Evolutionary conservation across 306 rosid genomes (phyloP).

Genomic region (Bauhinia variegata): DNA sequence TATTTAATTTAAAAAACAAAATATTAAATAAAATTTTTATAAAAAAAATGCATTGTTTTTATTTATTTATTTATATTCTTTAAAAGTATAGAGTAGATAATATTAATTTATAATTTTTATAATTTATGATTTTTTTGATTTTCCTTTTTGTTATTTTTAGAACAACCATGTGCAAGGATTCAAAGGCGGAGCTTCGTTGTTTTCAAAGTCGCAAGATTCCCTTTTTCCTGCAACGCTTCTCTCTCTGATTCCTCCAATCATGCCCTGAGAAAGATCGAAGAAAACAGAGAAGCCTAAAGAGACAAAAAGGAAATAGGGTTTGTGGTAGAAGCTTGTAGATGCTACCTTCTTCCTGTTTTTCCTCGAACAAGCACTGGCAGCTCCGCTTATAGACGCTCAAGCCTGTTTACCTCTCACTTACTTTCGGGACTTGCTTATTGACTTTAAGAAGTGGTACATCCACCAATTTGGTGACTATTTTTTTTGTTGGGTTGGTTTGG

Average conservation of each 20-base stretch:
- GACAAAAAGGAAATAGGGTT: slow-evolving; percentile 46
- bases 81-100: background rate
- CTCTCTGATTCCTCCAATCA: background rate
- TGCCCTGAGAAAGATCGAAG: background rate
- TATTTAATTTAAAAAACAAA: too few relatives aligned
- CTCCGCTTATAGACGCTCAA: slow-evolving; percentile 66
- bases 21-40: too few relatives aligned
- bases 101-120: too few relatives aligned
- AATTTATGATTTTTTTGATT: too few relatives aligned
- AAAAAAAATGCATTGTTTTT: background rate
- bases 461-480: slow-evolving; percentile 62
- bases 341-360: slow-evolving; percentile 57
- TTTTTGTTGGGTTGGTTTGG: slow-evolving; percentile 72
- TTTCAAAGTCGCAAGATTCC: slow-evolving; percentile 37
- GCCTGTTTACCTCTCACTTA: slow-evolving; percentile 46
- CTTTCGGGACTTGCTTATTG: slow-evolving; percentile 52
- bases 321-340: slow-evolving; percentile 56
- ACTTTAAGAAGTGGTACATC: slow-evolving; percentile 52
- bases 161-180: too few relatives aligned
- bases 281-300: background rate
- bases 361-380: slow-evolving; percentile 43
- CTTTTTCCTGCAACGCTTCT: slow-evolving; percentile 31
- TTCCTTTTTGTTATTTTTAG: too few relatives aligned
- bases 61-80: too few relatives aligned
- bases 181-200: background rate